Base-by-base conservation (phyloP, 495 filamentous ascomycete species). In the Pyrenula aspistea region DNA sequence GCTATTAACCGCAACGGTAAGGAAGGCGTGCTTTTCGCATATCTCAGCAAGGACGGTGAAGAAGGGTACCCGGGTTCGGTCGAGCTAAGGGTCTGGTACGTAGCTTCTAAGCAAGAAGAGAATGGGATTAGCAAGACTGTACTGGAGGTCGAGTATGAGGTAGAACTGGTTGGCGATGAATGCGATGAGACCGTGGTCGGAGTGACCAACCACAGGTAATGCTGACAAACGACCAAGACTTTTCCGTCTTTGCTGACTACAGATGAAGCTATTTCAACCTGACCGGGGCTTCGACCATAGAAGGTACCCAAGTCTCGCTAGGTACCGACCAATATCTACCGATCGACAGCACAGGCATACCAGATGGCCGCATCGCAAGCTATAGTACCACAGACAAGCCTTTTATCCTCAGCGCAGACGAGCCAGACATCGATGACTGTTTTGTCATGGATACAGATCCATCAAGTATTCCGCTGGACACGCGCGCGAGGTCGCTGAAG, bases 151-250 rank as follows among this genome's bases (percentile, higher is more conserved):
- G 92, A 97, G 69, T 96, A 92, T 67, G 89, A 95, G 75, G 89
- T 86, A 1, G 82, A 91, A 65, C 73, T 96, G 50, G 78, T 91
- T 1, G 85, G 81, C 1, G 79, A 83, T 53, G 83, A 85, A 25
- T 83, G 83, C 22, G 82, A 89, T 22, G 92, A 96, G 77, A 96
- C 92, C 0, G 86, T 84, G 2, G 77, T 96, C 60, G 92, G 88
- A 63, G 77, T 96, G 62, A 97, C 92, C 24, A 97, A 97, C 72
- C 92, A 97, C 72, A 93, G 88, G 89, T 94, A 20, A 1, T 12
- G 12, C 53, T 19, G n/a, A 51, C 11, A 50, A 25, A 12, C 21
- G 1, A 12, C 12, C 31, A 42, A 25, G 19, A 48, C 19, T 52
- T 21, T 56, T 12, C 55, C 50, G 22, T 49, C 22, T 25, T 24